Evolutionary conservation across 164 flowering plant species (phyloP).

Genomic region (Umbellularia californica): DNA sequence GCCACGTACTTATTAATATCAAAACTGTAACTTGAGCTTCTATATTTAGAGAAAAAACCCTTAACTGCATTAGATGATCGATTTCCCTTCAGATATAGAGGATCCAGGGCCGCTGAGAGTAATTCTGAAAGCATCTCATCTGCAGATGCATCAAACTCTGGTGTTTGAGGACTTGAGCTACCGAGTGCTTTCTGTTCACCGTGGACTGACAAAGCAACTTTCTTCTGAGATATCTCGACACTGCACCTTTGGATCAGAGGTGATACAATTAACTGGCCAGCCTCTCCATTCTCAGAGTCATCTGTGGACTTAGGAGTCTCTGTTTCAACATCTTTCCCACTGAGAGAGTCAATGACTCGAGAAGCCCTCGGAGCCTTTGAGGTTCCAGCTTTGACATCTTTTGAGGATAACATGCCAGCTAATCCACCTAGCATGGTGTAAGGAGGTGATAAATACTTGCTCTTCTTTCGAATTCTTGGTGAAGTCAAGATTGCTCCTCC

Average conservation of each 20-base stretch:
- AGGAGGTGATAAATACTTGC: conserved; percentile 83
- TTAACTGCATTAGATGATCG: conserved; percentile 15
- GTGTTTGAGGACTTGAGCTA: conserved; percentile 8
- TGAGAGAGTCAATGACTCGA: conserved; percentile 15
- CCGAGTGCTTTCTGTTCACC: conserved; percentile 8
- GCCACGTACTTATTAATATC: conserved; percentile 11
- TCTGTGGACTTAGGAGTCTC: conserved; percentile 3
- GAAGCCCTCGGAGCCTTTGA: conserved; percentile 16
- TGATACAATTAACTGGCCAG: conserved; percentile 18
- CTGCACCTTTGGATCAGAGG: conserved; percentile 24
- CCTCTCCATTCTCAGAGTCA: conserved; percentile 19
- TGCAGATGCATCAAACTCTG: conserved; percentile 25
- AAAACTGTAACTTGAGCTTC: conserved; percentile 34
- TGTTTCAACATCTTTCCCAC: background rate
- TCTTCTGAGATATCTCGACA: conserved; percentile 26
- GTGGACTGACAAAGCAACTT: conserved; percentile 9
- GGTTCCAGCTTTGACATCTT: conserved; percentile 28
- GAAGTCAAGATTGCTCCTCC: conserved; percentile 25
- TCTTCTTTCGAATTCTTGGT: conserved; percentile 66
- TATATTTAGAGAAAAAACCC: conserved; percentile 47
- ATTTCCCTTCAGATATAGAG: conserved; percentile 33
- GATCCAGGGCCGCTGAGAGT: conserved; percentile 39
- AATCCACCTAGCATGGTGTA: conserved; percentile 29
- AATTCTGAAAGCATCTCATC: conserved; percentile 49
- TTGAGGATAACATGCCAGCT: conserved; percentile 13